Evolutionary conservation across 2,329 filamentous ascomycete genomes (phyloP).

Genomic region (Arachnopeziza araneosa): DNA sequence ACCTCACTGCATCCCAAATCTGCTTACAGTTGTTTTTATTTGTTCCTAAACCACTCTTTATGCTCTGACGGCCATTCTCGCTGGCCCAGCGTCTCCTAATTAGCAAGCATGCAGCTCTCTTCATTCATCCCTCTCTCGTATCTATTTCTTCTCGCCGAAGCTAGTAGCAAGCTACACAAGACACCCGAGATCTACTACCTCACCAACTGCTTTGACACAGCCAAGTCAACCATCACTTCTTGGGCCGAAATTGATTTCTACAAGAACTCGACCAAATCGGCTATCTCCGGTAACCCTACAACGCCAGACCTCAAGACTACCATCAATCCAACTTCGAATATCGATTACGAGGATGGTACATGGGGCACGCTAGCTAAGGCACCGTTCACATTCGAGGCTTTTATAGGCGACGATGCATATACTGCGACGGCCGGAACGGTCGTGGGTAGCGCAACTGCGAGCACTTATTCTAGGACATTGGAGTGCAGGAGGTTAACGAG

Average conservation of each 20-base stretch:
- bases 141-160: not conserved
- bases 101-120: not conserved
- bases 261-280: not conserved
- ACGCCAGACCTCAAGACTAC: not conserved
- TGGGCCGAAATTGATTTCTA: conserved; percentile 4
- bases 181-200: conserved; percentile 1
- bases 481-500: not conserved
- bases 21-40: not conserved
- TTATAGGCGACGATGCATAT: not conserved
- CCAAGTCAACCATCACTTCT: not conserved
- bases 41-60: not conserved
- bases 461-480: conserved; percentile 1
- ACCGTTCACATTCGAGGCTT: not conserved
- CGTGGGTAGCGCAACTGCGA: not conserved
- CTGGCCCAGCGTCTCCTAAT: not conserved
- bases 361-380: not conserved
- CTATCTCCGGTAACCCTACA: not conserved
- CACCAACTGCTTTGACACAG: conserved; percentile 1
- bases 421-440: not conserved
- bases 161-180: not conserved
- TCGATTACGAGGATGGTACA: conserved; percentile 2
- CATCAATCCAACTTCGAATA: not conserved
- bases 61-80: not conserved
- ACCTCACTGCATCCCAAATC: not conserved
- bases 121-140: not conserved